Percentiles rank a stretch among this genome's conserved stretches.
These are phyloP conservation scores for Aspergillus caelatus DNA, from an alignment of 2,329 filamentous ascomycete genomes.

Conservation along the genomic window DNA sequence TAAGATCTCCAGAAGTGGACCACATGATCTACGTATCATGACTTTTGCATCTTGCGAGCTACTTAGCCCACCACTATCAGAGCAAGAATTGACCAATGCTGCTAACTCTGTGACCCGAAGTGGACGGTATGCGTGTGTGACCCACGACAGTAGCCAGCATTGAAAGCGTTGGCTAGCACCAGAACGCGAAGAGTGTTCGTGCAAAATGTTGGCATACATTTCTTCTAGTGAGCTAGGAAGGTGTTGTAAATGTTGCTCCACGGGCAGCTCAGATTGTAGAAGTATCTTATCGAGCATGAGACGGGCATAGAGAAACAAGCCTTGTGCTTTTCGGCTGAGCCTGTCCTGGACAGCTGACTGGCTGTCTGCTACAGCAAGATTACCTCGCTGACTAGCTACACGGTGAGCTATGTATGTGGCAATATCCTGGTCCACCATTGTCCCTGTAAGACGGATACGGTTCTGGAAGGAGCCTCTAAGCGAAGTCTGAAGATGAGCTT, in stretches of 20 bases:
- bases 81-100: slow-evolving; percentile 17
- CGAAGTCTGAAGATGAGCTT: not conserved
- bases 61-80: not conserved
- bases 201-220: slow-evolving; percentile 45
- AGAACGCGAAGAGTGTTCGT: slow-evolving; percentile 39
- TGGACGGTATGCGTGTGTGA: slow-evolving; percentile 47
- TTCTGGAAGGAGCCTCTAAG: not conserved
- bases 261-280: slow-evolving; percentile 20
- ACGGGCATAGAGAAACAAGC: not conserved
- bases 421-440: not conserved
- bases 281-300: slow-evolving; percentile 17
- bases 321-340: not conserved
- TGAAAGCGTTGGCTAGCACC: slow-evolving; percentile 36
- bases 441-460: not conserved
- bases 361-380: not conserved
- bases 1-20: slow-evolving; percentile 48
- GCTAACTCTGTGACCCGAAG: slow-evolving; percentile 49
- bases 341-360: not conserved
- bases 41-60: slow-evolving; percentile 31
- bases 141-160: slow-evolving; percentile 42
- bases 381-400: not conserved
- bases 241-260: slow-evolving; percentile 27
- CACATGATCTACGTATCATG: slow-evolving; percentile 41
- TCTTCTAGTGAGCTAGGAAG: slow-evolving; percentile 43
- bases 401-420: not conserved